Conservation (phyloP, 2,329 filamentous ascomycete genomes). For the Elsinoe australis region DNA sequence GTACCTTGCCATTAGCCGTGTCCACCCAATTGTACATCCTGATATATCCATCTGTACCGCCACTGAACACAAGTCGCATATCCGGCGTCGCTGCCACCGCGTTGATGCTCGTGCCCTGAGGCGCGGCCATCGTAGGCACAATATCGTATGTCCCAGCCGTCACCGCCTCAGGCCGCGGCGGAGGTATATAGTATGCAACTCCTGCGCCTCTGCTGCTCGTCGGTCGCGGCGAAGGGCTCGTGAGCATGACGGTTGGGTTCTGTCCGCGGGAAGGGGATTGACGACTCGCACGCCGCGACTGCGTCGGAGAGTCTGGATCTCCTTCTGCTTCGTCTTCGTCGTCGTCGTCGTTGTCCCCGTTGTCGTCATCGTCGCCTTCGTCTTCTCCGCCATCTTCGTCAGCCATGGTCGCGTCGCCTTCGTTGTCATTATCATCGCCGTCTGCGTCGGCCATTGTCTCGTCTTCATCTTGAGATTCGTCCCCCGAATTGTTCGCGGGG, state of each 20-base stretch:
- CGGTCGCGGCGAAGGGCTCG: slow-evolving; percentile 40
- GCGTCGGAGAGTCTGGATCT: slow-evolving; percentile 39
- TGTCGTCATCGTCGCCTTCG: slow-evolving; percentile 31
- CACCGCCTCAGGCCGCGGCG: slow-evolving; percentile 67
- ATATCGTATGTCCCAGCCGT: slow-evolving; percentile 83
- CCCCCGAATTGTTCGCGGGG: slow-evolving; percentile 30
- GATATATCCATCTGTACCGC: slow-evolving; percentile 90
- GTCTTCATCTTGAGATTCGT: slow-evolving; percentile 37
- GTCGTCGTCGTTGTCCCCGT: slow-evolving; percentile 30
- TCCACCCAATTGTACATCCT: slow-evolving; percentile 93
- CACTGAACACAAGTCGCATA: slow-evolving; percentile 89
- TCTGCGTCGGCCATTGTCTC: slow-evolving; percentile 37
- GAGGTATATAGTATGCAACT: slow-evolving; percentile 26
- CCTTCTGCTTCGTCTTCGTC: slow-evolving; percentile 36
- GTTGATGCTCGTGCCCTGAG: slow-evolving; percentile 92
- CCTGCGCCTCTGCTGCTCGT: slow-evolving; percentile 28
- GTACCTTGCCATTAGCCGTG: slow-evolving; percentile 88
- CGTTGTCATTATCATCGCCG: slow-evolving; percentile 26
- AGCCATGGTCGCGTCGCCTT: slow-evolving; percentile 23
- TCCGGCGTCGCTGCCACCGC: slow-evolving; percentile 86
- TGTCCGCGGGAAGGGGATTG: slow-evolving; percentile 21
- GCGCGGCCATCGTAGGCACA: slow-evolving; percentile 91
- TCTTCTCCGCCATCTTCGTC: slow-evolving; percentile 31
- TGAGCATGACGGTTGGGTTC: slow-evolving; percentile 43
- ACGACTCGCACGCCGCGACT: slow-evolving; percentile 31